Base-by-base conservation (phyloP, 2,329 filamentous ascomycete genomes). In the Fusarium sp. region DNA sequence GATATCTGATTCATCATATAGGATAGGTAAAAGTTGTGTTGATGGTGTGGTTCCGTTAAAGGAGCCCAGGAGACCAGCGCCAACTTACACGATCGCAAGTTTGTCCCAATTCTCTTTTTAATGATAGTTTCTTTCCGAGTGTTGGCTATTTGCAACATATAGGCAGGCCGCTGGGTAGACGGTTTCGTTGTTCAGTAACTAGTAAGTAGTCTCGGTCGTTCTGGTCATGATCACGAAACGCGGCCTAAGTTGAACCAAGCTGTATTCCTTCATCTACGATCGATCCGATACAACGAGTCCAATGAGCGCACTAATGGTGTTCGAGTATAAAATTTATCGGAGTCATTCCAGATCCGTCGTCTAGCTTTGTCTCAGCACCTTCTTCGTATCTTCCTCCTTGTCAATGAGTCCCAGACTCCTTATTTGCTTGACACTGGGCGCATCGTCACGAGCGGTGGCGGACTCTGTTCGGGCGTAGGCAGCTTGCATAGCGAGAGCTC, bases 371-470 rank as follows among this genome's bases (percentile, higher is more conserved):
- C 80, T 81, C 50, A 87, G 71, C 58, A 88, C 84, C 76, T 86
- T 85, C 77, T 90, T 88, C 56, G 90, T 88, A 73, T 96, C 92
- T 73, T 96, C 92, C 71, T 96, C 91, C 79, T 93, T 93, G 76
- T 91, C 90, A 74, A 98, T 76, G 70, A 97, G 80, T 44, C 95
- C 95, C 66, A 98, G 80, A 79, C 91, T 94, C 79, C 93, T 87
- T 85, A 98, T 96, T 83, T 96, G 89, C 62, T 92, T 93, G 7
- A 92, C 92, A 68, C 88, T 94, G 63, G 93, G 93, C 60, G 89
- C 91, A 75, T 93, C 90, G 77, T 96, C 92, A 82, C 92, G 88
- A 67, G 91, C 87, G 73, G 91, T 89, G 73, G 90, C 85, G 57
- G 90, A 86, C 80, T 93, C 89, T 59, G 90, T 87, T 82, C 93